Evolutionary conservation across 176 grass and related monocot species (phyloP), one percentile per base, ranked within the genome.

Genomic region (Pontederia paniculata): DNA sequence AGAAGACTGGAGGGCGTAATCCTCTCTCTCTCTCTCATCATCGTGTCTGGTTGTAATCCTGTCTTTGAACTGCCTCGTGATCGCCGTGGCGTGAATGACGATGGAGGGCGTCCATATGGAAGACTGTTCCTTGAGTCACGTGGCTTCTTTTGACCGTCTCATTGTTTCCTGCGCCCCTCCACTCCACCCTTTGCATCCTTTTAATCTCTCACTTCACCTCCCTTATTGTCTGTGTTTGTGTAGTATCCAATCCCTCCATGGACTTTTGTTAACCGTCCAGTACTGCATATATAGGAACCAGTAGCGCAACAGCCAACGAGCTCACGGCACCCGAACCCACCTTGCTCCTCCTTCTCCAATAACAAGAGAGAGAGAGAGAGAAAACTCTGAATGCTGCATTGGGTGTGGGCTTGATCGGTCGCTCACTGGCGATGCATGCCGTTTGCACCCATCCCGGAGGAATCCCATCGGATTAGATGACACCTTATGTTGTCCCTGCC

Each of bases 101-200:
- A 37, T 37, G 28, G 28, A 37, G 28, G 54, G 61, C 51, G 37
- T 23, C 49, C 72, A 82, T 74, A 56, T 97, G 57, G 91, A 78
- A 78, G 86, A 83, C 77, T 86, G 91, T 83, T 96, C 82, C 82
- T 41, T 11, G 57, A 47, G 77, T 97, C 91, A 97, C 91, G 80
- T 97, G 91, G 73, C 76, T 66, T 62, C 58, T 90, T 97, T 97
- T 97, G 91, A 97, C 91, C 84, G 74, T 65, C 45, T 55, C 57
- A 50, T 69, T 67, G 66, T 77, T 67, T 62, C 48, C 54, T 62
- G 63, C 68, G 57, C 74, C 74, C 25, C 64, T 17, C 52, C 10
- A 41, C 60, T 15, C 53, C 15, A 19, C 53, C 47, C 53, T 60
- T 31, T 46, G 46, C 23, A 60, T 46, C n/a, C 59, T 64, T 60